Evolutionary conservation across 371 early-diverging fungal genomes (phyloP).

Genomic region (Apophysomyces sp.): DNA sequence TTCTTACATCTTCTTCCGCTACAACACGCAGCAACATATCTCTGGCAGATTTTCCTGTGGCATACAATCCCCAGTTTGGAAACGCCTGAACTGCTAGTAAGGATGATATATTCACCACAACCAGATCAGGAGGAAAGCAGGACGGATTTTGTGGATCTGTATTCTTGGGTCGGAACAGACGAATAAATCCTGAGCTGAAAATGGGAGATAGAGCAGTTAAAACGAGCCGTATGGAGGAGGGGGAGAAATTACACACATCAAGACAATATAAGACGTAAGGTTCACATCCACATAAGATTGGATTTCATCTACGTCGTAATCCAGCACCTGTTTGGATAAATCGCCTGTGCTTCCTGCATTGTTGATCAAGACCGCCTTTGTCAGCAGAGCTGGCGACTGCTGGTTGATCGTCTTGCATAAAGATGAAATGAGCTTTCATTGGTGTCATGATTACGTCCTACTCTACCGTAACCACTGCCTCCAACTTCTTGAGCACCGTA

Average conservation of each 20-base stretch:
- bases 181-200: constrained; percentile 30
- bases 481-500: constrained; percentile 14
- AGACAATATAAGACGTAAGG: constrained; percentile 49
- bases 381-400: constrained; percentile 15
- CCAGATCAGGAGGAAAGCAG: constrained; percentile 18
- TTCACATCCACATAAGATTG: constrained; percentile 59
- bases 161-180: constrained; percentile 12
- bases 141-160: neutral
- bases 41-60: constrained; percentile 88
- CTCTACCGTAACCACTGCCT: constrained; percentile 6
- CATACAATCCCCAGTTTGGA: constrained; percentile 83
- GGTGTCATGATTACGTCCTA: too few species aligned
- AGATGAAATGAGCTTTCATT: neutral
- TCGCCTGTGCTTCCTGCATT: constrained; percentile 85
- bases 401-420: neutral
- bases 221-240: too few species aligned
- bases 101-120: constrained; percentile 85
- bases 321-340: constrained; percentile 60
- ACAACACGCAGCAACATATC: constrained; percentile 74
- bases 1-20: constrained; percentile 70
- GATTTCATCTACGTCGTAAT: constrained; percentile 51
- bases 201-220: neutral
- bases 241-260: constrained; percentile 40
- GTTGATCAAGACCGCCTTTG: constrained; percentile 65
- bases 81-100: constrained; percentile 78